Percentiles rank a stretch among this genome's conserved stretches.
These are phyloP conservation scores for Tubosaeta sp. DNA, from an alignment of 768 basidiomycete genomes.

Conservation along the genomic window DNA sequence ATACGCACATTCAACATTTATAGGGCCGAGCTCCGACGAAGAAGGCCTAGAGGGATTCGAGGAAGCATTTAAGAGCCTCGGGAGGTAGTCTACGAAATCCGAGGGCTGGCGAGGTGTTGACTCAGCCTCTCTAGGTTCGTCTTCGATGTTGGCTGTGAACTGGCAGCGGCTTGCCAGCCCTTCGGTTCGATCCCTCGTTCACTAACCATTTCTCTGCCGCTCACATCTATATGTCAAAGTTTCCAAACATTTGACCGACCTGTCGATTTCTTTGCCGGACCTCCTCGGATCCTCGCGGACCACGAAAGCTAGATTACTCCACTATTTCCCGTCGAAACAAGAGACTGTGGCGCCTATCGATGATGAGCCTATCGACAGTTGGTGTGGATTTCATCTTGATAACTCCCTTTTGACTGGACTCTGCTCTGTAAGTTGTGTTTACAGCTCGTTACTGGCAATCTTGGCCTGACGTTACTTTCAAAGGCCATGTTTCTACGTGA, in stretches of 20 bases:
- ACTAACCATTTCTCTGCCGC: neutral
- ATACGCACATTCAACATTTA: neutral
- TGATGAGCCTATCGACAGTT: constrained; percentile 74
- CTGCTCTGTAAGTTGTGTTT: constrained; percentile 59
- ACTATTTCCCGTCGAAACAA: constrained; percentile 81
- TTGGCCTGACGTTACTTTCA: constrained; percentile 4
- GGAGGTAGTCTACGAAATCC: constrained; percentile 40
- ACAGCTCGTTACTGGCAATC: neutral
- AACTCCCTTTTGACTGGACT: constrained; percentile 89
- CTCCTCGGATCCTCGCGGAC: constrained; percentile 77
- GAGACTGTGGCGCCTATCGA: constrained; percentile 36
- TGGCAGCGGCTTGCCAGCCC: constrained; percentile 86
- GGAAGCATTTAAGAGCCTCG: constrained; percentile 82
- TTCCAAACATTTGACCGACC: constrained; percentile 59
- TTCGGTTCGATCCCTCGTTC: constrained; percentile 55
- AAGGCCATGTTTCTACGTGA: constrained; percentile 83
- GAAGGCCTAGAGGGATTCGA: constrained; percentile 72
- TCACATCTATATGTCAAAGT: constrained; percentile 36
- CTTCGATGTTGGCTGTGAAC: constrained; percentile 73
- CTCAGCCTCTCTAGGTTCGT: constrained; percentile 50
- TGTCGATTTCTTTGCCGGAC: constrained; percentile 59
- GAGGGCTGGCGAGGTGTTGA: constrained; percentile 3
- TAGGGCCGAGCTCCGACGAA: constrained; percentile 65
- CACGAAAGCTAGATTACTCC: constrained; percentile 89
- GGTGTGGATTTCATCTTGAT: constrained; percentile 96